phyloP scores from a whole-genome alignment of 495 filamentous ascomycete genomes.

The Aspergillus affinis region DNA sequence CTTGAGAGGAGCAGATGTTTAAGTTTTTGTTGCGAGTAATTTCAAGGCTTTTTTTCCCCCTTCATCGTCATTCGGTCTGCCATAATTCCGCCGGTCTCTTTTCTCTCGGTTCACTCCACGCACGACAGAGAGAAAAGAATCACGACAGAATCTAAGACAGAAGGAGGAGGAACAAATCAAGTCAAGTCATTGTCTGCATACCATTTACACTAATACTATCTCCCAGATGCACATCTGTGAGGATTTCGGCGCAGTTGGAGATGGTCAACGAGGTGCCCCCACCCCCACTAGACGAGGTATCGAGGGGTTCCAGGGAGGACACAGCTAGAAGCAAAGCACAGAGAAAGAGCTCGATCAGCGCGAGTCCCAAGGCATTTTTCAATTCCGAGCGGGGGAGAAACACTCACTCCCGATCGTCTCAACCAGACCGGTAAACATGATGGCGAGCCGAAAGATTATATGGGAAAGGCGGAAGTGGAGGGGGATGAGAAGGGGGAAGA shows the following conservation, averaged over 20 bases:
- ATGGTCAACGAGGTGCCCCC: constrained; percentile 91
- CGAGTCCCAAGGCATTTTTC: not conserved
- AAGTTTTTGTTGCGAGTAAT: constrained; percentile 1
- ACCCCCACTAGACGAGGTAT: constrained; percentile 63
- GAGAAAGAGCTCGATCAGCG: constrained; percentile 17
- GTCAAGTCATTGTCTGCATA: constrained; percentile 23
- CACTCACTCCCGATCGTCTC: constrained; percentile 87
- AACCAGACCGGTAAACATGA: constrained; percentile 97
- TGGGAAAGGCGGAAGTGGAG: constrained; percentile 13
- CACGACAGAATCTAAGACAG: not conserved
- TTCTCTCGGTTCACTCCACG: no score
- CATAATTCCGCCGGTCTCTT: not conserved
- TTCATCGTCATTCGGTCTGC: not conserved
- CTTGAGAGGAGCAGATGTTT: constrained; percentile 31
- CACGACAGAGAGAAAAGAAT: no score
- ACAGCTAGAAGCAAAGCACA: constrained; percentile 69
- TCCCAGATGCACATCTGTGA: constrained; percentile 79
- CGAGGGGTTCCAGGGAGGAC: constrained; percentile 73
- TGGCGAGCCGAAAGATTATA: constrained; percentile 19
- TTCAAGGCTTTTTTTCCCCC: not conserved
- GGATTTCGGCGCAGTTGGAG: constrained; percentile 67
- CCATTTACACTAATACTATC: constrained; percentile 95
- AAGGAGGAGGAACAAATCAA: not conserved
- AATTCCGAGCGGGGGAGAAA: not conserved
- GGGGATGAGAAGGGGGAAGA: constrained; percentile 18